A percentile compares a stretch with the other conserved stretches of the same genome.
These are phyloP conservation scores for Reticulascus tulasneorum DNA, from an alignment of 2,329 filamentous ascomycete species.

Conservation along the genomic window DNA sequence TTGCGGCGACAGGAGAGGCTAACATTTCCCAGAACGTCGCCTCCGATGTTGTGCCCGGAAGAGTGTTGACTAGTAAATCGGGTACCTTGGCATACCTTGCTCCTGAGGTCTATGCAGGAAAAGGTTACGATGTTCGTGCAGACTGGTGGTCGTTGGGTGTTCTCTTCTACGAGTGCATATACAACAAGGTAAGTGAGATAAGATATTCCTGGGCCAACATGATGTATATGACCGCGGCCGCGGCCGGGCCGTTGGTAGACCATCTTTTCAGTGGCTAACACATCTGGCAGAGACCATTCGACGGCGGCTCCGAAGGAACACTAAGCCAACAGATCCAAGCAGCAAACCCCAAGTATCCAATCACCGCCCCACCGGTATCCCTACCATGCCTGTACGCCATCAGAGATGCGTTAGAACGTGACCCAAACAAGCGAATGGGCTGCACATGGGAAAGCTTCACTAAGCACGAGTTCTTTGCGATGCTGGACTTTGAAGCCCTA, in stretches of 20 bases:
- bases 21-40: constrained; percentile 77
- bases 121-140: constrained; percentile 83
- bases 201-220: too few species aligned
- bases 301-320: constrained; percentile 79
- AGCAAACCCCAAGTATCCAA: constrained; percentile 80
- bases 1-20: constrained; percentile 28
- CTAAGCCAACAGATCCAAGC: constrained; percentile 77
- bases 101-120: constrained; percentile 89
- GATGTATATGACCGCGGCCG: too few species aligned
- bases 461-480: constrained; percentile 82
- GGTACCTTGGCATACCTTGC: constrained; percentile 94
- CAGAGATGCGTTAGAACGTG: constrained; percentile 73
- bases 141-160: constrained; percentile 99
- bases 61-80: constrained; percentile 87
- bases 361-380: constrained; percentile 86
- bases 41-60: constrained; percentile 81
- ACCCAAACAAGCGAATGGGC: constrained; percentile 80
- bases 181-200: constrained; percentile 74
- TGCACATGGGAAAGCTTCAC: constrained; percentile 81
- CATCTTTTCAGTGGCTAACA: constrained; percentile 22
- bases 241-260: too few species aligned
- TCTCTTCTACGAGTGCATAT: constrained; percentile 99
- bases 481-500: constrained; percentile 78
- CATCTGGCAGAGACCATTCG: constrained; percentile 72
- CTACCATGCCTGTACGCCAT: constrained; percentile 87